Evolutionary conservation across 768 basidiomycete species (phyloP).

Genomic region (Podaxis sp.): DNA sequence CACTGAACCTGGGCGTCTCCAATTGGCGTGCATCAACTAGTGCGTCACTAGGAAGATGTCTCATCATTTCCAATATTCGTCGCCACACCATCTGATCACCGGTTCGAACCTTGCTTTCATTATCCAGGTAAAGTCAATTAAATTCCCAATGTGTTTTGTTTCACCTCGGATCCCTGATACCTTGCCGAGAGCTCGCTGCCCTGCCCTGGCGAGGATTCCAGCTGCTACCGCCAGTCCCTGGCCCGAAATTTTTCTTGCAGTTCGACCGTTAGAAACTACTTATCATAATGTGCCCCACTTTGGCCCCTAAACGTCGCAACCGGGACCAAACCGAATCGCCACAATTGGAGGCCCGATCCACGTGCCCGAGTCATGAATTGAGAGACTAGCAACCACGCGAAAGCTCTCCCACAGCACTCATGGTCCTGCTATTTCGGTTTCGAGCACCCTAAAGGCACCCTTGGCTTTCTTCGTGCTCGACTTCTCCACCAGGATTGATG

Average conservation of each 20-base stretch:
- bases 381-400: not conserved
- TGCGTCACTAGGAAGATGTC: not conserved
- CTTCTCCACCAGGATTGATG: not conserved
- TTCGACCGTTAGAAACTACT: not conserved
- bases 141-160: not conserved
- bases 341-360: not conserved
- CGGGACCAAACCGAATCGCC: not conserved
- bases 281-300: not conserved
- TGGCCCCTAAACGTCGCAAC: not conserved
- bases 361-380: not conserved
- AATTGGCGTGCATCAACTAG: not conserved
- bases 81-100: constrained; percentile 6
- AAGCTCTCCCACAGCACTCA: not conserved
- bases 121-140: not conserved
- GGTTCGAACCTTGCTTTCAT: not conserved
- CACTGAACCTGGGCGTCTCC: not conserved
- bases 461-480: not conserved
- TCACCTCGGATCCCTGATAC: not conserved
- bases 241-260: not conserved
- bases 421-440: not conserved
- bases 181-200: not conserved
- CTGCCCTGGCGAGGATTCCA: not conserved
- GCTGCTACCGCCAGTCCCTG: not conserved
- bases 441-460: not conserved
- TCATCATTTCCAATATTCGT: not conserved